Evolutionary conservation across 805 yeast species (phyloP).

Genomic region (Nakazawaea anatomiae): DNA sequence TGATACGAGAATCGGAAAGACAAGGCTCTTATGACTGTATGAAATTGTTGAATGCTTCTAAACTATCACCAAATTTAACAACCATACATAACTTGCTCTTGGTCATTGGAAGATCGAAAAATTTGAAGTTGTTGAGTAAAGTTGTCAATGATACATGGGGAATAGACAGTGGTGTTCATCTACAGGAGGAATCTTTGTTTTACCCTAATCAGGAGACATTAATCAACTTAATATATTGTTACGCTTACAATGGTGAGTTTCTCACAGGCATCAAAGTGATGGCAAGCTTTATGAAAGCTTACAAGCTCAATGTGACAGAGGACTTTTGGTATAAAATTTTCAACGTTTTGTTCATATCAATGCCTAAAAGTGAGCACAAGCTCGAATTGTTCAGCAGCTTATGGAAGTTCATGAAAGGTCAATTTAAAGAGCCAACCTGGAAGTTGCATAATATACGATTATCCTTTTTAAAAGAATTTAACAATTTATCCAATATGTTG

Average conservation of each 20-base stretch:
- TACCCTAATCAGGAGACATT: slow-evolving; percentile 22
- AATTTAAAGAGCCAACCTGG: neutral
- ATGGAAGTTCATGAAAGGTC: slow-evolving; percentile 9
- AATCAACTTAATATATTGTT: slow-evolving; percentile 22
- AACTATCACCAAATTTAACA: slow-evolving; percentile 14
- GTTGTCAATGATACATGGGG: slow-evolving; percentile 24
- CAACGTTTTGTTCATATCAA: slow-evolving; percentile 18
- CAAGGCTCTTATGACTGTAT: slow-evolving; percentile 11
- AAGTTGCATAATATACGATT: slow-evolving; percentile 10
- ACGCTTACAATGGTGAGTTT: slow-evolving; percentile 22
- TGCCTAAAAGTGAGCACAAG: slow-evolving; percentile 17
- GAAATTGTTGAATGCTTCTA: slow-evolving; percentile 8
- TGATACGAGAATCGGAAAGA: slow-evolving; percentile 13
- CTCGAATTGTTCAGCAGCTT: slow-evolving; percentile 13
- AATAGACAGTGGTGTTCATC: slow-evolving; percentile 10
- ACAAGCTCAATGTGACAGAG: slow-evolving; percentile 15
- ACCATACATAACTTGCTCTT: slow-evolving; percentile 20
- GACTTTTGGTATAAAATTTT: slow-evolving; percentile 22
- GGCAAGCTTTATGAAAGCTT: slow-evolving; percentile 17
- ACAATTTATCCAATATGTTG: neutral
- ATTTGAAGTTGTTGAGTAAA: slow-evolving; percentile 18
- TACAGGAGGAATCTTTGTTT: slow-evolving; percentile 4
- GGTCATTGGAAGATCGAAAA: slow-evolving; percentile 22
- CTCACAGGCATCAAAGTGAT: slow-evolving; percentile 21
- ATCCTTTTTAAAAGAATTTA: neutral